Base-by-base conservation (phyloP, 441 rosid species). In the Pelargonium cotyledonis region DNA sequence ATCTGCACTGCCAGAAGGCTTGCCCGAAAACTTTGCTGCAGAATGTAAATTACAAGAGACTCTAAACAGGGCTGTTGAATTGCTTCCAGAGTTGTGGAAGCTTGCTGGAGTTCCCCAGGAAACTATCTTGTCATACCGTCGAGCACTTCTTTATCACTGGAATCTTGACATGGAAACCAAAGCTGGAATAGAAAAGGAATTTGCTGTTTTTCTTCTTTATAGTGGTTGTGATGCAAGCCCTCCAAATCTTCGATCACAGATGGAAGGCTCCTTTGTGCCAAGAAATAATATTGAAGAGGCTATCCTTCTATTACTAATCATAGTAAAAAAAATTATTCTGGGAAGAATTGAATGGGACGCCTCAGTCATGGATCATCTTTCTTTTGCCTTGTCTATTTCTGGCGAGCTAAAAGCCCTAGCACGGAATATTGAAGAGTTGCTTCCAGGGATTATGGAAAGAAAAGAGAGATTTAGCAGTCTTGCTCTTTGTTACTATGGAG, bases 51-150 rank as follows among this genome's bases (percentile, higher is more conserved):
- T 88, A 16, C 96, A 82, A 80, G 97, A 88, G 81, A 85, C 82
- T 55, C 70, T 89, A 55, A 80, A 70, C 15, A 86, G 88, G 81
- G 94, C 90, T 0, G 92, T 91, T 0, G 91, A 89, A 81, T 80
- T 88, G 80, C 96, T 91, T 80, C 97, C 97, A 11, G 89, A 91
- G 70, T 77, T 91, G 58, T 88, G 91, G 94, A 89, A 88, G 73
- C 89, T 81, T 65, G 84, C 85, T 57, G 92, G 88, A 75, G 84
- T 74, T 31, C 83, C 84, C 0, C 85, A 76, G 68, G 96, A 91
- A 73, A 87, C 94, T 65, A 84, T 88, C 31, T 69, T 89, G 72
- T 88, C 91, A 1, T 91, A 86, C 75, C 82, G 94, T 44, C 69
- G 84, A 43, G 91, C 90, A 7, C 89, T 91, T 43, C 96, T 91